Evolutionary conservation across 2,329 filamentous ascomycete species (phyloP), one percentile per base, ranked within the genome.

Genomic region (Parascedosporium putredinis): DNA sequence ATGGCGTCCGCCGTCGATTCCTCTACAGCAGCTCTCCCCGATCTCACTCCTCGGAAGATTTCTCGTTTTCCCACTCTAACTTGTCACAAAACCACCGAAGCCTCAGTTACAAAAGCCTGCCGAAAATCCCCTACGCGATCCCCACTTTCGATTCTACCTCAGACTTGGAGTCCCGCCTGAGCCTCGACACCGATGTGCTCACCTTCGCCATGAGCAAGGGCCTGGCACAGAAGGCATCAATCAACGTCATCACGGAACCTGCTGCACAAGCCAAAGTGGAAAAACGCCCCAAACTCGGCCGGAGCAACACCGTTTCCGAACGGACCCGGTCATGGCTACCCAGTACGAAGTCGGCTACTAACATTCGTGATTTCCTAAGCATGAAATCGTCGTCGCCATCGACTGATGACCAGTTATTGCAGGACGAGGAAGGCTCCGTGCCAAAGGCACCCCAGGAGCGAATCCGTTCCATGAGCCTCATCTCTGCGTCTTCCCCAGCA

Each of bases 251-350:
- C 14, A 38, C 23, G 14, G n/a, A 25, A 22, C 24, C 45, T 7
- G 33, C 33, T 27, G 31, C 45, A 20, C n/a, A 38, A 12, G 27
- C 27, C 23, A 49, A 23, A 43, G 33, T 54, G 49, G 50, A 50
- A 52, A 20, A 56, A 56, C 22, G 45, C 55, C 27, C 53, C 53
- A 60, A 62, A 55, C 52, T 61, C 59, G 56, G 57, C 55, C 72
- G 69, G 60, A 71, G 68, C 55, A 70, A 62, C 53, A 71, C 73
- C 40, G 62, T 75, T 45, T 66, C 73, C 49, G 73, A 72, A 52
- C 68, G 72, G 49, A 72, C 71, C 3, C 69, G 71, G 51, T 73
- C 73, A 52, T 79, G 76, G 77, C 67, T 79, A 51, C 66, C 69
- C 12, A 64, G 64, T 58, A 69, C 72, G 22, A 74, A 67, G 54